Percentiles rank a stretch among this genome's conserved stretches.
Conservation (phyloP, 805 yeast genomes). For the Pichia kluyveri region DNA sequence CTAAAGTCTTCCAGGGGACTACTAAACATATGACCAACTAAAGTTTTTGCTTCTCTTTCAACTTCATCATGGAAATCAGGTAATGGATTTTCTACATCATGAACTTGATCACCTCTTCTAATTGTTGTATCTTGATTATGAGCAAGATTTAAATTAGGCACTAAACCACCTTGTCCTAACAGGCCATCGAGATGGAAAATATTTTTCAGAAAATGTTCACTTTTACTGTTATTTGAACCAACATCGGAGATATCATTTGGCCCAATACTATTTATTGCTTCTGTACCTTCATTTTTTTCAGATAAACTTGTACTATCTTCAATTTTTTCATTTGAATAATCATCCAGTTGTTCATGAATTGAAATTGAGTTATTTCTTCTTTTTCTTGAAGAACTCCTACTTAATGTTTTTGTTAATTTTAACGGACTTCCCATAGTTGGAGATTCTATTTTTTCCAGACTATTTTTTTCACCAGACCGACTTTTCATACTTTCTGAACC, state of each 20-base stretch:
- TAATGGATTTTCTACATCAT: slow-evolving; percentile 14
- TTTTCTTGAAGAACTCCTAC: background rate
- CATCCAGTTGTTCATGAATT: background rate
- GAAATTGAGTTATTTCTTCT: background rate
- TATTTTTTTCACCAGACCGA: background rate
- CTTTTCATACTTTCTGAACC: slow-evolving; percentile 3
- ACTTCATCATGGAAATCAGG: slow-evolving; percentile 28
- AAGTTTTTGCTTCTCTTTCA: slow-evolving; percentile 44
- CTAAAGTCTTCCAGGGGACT: slow-evolving; percentile 19
- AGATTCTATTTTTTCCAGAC: background rate
- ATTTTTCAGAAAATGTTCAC: slow-evolving; percentile 7
- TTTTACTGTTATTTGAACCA: background rate
- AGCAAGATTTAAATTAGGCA: slow-evolving; percentile 5
- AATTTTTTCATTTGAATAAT: background rate
- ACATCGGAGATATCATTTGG: background rate
- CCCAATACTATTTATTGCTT: too few relatives aligned
- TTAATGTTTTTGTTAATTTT: too few relatives aligned
- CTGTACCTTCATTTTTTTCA: background rate
- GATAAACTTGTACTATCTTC: background rate
- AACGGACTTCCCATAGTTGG: too few relatives aligned
- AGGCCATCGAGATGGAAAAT: slow-evolving; percentile 10
- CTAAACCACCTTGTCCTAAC: slow-evolving; percentile 10
- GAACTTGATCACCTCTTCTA: background rate
- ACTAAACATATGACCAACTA: slow-evolving; percentile 27
- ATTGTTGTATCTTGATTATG: background rate